Percentiles rank a stretch among this genome's conserved stretches.
phyloP scores from a whole-genome alignment of 208 protist species.

The Trichomonas tenax region DNA sequence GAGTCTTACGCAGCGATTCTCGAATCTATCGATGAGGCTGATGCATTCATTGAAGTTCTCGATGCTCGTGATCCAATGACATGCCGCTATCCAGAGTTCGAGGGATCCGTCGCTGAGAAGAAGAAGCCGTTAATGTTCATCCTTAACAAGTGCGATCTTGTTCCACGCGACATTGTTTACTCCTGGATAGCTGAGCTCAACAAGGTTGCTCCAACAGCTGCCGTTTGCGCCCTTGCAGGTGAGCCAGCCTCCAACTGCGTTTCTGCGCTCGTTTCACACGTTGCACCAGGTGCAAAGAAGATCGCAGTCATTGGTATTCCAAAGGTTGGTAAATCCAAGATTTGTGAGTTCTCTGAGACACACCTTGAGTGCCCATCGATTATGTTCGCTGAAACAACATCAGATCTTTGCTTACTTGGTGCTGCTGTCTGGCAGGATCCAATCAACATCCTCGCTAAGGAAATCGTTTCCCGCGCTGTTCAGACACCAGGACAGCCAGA shows the following conservation, averaged over 20 bases:
- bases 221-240: background rate
- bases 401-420: background rate
- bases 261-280: background rate
- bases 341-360: background rate
- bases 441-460: background rate
- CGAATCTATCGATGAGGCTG: background rate
- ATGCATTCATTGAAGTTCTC: background rate
- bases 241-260: background rate
- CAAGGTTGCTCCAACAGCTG: background rate
- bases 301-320: background rate
- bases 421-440: background rate
- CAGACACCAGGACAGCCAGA: background rate
- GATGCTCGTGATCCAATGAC: conserved; percentile 7
- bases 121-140: background rate
- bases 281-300: background rate
- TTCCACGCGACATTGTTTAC: background rate
- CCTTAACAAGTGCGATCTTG: background rate
- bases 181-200: background rate
- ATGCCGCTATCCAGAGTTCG: background rate
- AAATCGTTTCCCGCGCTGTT: background rate
- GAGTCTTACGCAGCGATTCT: background rate
- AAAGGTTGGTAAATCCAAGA: background rate
- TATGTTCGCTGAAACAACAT: background rate
- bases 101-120: background rate
- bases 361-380: background rate